Conservation (phyloP, 2,329 filamentous ascomycete genomes). For the Tolypocladium nubicola region DNA sequence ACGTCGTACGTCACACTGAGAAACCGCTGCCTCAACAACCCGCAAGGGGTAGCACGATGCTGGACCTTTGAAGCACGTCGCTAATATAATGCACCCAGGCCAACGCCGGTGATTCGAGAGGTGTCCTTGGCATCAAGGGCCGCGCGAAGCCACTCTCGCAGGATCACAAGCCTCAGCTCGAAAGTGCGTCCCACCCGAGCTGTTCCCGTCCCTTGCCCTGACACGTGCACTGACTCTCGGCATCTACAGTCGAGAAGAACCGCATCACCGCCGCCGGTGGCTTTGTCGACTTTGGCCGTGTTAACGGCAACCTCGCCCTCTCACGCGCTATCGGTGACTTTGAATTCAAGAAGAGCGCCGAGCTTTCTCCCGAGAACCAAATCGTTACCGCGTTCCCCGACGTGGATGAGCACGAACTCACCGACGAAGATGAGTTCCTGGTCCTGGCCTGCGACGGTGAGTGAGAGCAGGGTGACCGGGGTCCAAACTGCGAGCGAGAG, state of each 20-base stretch:
- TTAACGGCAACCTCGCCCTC: slow-evolving; percentile 94
- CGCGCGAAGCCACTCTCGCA: slow-evolving; percentile 97
- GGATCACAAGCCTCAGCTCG: slow-evolving; percentile 97
- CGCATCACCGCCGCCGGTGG: slow-evolving; percentile 92
- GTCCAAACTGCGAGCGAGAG: not conserved
- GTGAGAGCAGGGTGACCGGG: slow-evolving; percentile 18
- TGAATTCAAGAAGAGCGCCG: slow-evolving; percentile 98
- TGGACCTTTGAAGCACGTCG: not conserved
- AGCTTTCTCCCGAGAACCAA: slow-evolving; percentile 94
- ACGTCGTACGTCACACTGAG: slow-evolving; percentile 59
- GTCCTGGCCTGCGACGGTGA: slow-evolving; percentile 87
- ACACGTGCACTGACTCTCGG: slow-evolving; percentile 7
- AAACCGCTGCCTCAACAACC: not conserved
- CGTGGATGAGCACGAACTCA: slow-evolving; percentile 81
- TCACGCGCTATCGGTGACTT: slow-evolving; percentile 98
- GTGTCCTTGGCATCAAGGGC: slow-evolving; percentile 91
- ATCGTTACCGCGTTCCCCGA: slow-evolving; percentile 97
- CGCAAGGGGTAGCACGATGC: not conserved
- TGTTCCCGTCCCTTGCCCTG: slow-evolving; percentile 1
- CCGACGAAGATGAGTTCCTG: slow-evolving; percentile 89
- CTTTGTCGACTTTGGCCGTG: slow-evolving; percentile 95
- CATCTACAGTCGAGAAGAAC: slow-evolving; percentile 71
- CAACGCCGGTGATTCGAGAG: slow-evolving; percentile 93
- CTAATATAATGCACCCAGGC: slow-evolving; percentile 44
- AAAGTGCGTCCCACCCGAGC: slow-evolving; percentile 50